Evolutionary conservation across 2,329 filamentous ascomycete genomes (phyloP), one percentile per base, ranked within the genome.

Genomic region (Calycina marina): DNA sequence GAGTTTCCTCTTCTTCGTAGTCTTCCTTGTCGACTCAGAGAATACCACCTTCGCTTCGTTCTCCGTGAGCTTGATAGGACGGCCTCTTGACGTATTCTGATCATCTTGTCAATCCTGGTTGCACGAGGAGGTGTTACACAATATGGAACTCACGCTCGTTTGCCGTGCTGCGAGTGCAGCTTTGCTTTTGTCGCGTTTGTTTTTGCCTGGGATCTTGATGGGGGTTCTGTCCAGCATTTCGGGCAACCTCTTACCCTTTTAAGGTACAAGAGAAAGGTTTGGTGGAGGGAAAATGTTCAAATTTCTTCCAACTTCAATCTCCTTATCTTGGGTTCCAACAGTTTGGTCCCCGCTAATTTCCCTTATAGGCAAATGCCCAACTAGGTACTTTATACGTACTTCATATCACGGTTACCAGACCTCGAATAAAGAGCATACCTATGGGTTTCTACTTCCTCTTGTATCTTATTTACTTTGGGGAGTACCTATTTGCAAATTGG

Each of bases 181-280:
- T 34, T 48, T 52, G 6, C 32, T 38, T 9, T 37, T 39, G 16
- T 39, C 39, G 3, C 43, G 36, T 14, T 34, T 48, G 9, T 38
- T 41, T 32, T 53, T 53, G 5, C 51, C 50, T 1, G 43, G 43
- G 12, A 52, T 40, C 22, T 43, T 47, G 18, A 53, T 50, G 4
- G 48, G 45, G 16, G 51, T 53, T 16, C 42, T 40, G 14, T 42
- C 34, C 47, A 22, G n/a, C n/a, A n/a, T n/a, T n/a, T 49, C 51
- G n/a, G 18, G 9, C 14, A 17, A 5, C 15, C 5, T 9, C 12
- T 29, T n/a, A n/a, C n/a, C n/a, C n/a, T n/a, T n/a, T n/a, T n/a
- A n/a, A n/a, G n/a, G 15, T 10, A 11, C 5, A 18, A 10, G 14
- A 8, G 5, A 26, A 20, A 17, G 27, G 22, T 22, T 18, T 26